phyloP scores from a whole-genome alignment of 208 protist genomes.

The Leishmania turanica region DNA sequence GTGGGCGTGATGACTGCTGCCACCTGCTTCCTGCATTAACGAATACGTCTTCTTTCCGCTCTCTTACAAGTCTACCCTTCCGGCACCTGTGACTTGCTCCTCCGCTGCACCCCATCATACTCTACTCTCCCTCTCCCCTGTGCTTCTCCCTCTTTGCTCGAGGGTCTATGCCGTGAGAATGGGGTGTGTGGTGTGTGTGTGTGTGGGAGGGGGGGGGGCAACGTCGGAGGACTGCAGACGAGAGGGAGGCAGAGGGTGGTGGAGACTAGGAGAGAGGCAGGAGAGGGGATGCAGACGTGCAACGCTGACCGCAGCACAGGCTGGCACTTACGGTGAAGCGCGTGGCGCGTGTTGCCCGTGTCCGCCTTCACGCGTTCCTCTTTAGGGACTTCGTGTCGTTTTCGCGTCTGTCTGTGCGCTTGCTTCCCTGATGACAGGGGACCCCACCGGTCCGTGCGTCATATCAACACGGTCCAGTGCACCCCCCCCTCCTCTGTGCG shows the following conservation, averaged over 20 bases:
- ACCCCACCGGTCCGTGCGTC: background rate
- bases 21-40: slow-evolving; percentile 19
- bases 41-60: too few relatives aligned
- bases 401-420: background rate
- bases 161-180: background rate
- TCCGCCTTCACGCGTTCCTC: background rate
- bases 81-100: background rate
- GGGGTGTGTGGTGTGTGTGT: too few relatives aligned
- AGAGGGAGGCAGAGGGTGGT: background rate
- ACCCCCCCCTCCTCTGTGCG: too few relatives aligned
- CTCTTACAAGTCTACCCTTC: background rate
- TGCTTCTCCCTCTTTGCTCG: background rate
- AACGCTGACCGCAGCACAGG: background rate
- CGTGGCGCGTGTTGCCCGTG: background rate
- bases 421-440: background rate
- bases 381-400: background rate
- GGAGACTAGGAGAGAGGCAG: background rate
- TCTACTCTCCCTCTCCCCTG: background rate
- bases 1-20: slow-evolving; percentile 39
- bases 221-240: background rate
- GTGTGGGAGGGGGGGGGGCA: background rate
- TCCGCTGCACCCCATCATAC: background rate
- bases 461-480: background rate
- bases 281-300: background rate
- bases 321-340: background rate